Conservation (phyloP, 805 yeast genomes). For the Starmerella apicola region DNA sequence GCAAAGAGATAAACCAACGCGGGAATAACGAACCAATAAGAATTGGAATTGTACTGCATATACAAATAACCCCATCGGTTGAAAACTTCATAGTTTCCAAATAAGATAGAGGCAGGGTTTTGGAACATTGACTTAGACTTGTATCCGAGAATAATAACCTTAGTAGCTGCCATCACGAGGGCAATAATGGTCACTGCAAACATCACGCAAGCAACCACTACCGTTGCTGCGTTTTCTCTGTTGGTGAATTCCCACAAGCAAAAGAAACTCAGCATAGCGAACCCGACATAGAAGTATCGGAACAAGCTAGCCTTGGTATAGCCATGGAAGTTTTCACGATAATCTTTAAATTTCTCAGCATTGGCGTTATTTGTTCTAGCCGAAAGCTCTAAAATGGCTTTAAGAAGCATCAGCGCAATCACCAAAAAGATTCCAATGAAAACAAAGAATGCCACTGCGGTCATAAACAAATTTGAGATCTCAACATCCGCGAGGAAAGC, state of each 20-base stretch:
- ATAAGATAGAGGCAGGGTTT: constrained; percentile 85
- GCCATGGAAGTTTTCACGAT: constrained; percentile 42
- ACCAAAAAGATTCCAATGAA: constrained; percentile 55
- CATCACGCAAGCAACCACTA: constrained; percentile 66
- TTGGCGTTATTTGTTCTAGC: constrained; percentile 47
- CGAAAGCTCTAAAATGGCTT: constrained; percentile 57
- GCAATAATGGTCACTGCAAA: constrained; percentile 46
- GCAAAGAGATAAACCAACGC: constrained; percentile 52
- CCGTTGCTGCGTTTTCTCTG: constrained; percentile 70
- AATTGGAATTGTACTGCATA: constrained; percentile 78
- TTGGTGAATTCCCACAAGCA: constrained; percentile 83
- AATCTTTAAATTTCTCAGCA: constrained; percentile 57
- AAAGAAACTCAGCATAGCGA: constrained; percentile 72
- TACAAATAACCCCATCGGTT: constrained; percentile 87
- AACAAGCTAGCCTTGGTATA: constrained; percentile 80
- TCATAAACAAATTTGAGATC: constrained; percentile 71
- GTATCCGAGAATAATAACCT: constrained; percentile 64
- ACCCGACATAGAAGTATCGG: constrained; percentile 69
- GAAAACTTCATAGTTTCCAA: constrained; percentile 67
- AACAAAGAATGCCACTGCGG: constrained; percentile 72
- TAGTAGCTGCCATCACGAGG: constrained; percentile 56
- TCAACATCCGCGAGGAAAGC: constrained; percentile 76
- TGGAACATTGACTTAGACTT: constrained; percentile 59
- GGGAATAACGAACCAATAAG: constrained; percentile 69
- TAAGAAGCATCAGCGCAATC: constrained; percentile 45